phyloP scores from a whole-genome alignment of 1,284 basidiomycete species.

The Pseudozyma pruni region DNA sequence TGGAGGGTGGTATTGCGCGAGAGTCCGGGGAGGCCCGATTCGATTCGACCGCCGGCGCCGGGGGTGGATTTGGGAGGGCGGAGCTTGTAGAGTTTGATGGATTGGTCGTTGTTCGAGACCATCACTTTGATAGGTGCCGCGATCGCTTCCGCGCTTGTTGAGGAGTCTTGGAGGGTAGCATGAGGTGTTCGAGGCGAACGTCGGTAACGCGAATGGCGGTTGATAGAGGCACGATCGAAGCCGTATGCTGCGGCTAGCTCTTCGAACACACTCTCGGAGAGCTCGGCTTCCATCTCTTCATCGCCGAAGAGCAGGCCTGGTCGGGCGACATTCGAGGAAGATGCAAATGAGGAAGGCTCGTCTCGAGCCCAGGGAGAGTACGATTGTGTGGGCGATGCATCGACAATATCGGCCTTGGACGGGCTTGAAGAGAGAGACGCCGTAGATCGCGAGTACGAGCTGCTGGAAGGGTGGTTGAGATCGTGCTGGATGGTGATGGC shows the following conservation, averaged over 20 bases:
- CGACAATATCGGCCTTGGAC: conserved; percentile 20
- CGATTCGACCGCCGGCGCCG: conserved; percentile 64
- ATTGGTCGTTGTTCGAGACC: conserved; percentile 84
- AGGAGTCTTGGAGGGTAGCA: background rate
- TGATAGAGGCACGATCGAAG: conserved; percentile 31
- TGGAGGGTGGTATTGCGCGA: conserved; percentile 41
- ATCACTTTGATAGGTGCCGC: conserved; percentile 70
- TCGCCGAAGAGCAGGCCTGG: conserved; percentile 42
- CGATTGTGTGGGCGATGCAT: conserved; percentile 2
- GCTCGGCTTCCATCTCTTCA: conserved; percentile 38
- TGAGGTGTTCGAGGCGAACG: conserved; percentile 3
- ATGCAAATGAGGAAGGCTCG: conserved; percentile 18
- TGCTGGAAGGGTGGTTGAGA: conserved; percentile 15
- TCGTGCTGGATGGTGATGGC: conserved; percentile 72
- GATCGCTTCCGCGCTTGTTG: too few relatives aligned
- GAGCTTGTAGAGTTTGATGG: conserved; percentile 74
- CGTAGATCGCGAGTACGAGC: conserved; percentile 1
- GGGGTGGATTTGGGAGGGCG: conserved; percentile 42
- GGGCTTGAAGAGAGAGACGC: conserved; percentile 2
- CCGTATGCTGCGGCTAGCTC: conserved; percentile 43
- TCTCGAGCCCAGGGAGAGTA: conserved; percentile 32
- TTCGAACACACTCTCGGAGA: conserved; percentile 43
- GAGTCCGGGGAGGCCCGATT: conserved; percentile 73
- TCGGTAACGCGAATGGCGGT: conserved; percentile 30
- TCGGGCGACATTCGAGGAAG: conserved; percentile 10